Evolutionary conservation across 441 rosid species (phyloP), one percentile per base, ranked within the genome.

Genomic region (Populus hybrid): DNA sequence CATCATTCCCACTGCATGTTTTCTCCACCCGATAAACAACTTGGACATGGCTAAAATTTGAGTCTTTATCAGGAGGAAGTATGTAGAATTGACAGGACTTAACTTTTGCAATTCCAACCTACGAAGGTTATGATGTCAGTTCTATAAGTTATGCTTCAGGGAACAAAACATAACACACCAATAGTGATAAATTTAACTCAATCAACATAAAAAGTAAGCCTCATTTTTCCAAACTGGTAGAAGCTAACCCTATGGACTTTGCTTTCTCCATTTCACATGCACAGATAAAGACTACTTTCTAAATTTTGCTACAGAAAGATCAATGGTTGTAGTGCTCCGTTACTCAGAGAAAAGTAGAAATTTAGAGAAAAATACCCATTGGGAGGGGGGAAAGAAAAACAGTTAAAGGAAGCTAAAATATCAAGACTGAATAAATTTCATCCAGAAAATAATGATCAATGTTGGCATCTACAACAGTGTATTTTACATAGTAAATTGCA

Each of bases 81-180:
- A 84, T 42, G 77, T 78, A 84, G 76, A 84, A 75, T 42, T 61
- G 71, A 69, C 53, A 73, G 16, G 30, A 66, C 26, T 78, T 75
- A 12, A 42, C 75, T 63, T 78, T 80, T n/a, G 76, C 82, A 67
- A 78, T 46, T 53, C 77, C 87, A 66, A 82, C 87, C 87, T 84
- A 67, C 34, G 24, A 69, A 75, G 50, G 46, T 28, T 24, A 46
- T 19, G 21, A 68, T 16, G 50, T 76, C 53, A 78, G 23, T 34
- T 18, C 63, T n/a, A 16, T 19, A 82, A 24, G 53, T 36, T 28
- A 76, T 18, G 19, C 40, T 61, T 64, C 14, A 50, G 30, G 38
- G 46, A 69, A 72, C 69, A 72, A 35, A 71, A 38, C 19, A 80
- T 9, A 66, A n/a, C 16, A 26, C 1, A 66, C 34, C 30, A n/a